Percentiles rank a stretch among this genome's conserved stretches.
Conservation (phyloP, 306 rosid species). For the apple (Malus domestica) region DNA sequence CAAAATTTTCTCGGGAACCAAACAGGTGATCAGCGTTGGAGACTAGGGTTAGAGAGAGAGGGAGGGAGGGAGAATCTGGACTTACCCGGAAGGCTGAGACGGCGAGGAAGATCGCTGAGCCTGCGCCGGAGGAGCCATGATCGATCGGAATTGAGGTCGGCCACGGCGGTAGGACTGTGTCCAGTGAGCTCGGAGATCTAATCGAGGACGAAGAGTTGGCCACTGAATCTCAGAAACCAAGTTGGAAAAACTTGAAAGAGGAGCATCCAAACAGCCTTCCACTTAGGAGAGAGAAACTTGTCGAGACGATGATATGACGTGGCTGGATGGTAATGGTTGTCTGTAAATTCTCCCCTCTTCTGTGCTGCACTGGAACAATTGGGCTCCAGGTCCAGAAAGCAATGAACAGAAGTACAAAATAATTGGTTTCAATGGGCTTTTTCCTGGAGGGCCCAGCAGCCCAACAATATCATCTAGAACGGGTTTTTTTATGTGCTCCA, state of each 20-base stretch:
- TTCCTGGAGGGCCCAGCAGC: background rate
- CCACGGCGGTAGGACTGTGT: background rate
- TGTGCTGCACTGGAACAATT: background rate
- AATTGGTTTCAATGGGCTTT: background rate
- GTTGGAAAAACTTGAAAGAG: background rate
- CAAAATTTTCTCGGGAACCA: background rate
- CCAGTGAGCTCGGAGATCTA: conserved; percentile 17
- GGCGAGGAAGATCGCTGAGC: conserved; percentile 85
- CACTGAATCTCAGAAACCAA: conserved; percentile 9
- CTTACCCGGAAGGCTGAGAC: conserved; percentile 96
- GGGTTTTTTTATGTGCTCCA: too few species aligned
- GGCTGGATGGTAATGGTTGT: conserved; percentile 28
- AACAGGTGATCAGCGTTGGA: background rate
- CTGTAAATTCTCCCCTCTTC: background rate
- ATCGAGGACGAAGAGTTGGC: background rate
- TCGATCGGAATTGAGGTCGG: conserved; percentile 17
- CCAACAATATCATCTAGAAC: background rate
- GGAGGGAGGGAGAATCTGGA: conserved; percentile 9
- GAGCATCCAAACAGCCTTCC: background rate
- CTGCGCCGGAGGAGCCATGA: conserved; percentile 90
- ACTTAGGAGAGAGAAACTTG: background rate
- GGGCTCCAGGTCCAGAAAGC: background rate
- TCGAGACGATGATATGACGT: conserved; percentile 12
- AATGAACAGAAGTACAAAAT: background rate
- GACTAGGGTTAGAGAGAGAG: background rate